Evolutionary conservation across 192 early-diverging fungal genomes (phyloP).

Genomic region (Entophlyctis luteolus): DNA sequence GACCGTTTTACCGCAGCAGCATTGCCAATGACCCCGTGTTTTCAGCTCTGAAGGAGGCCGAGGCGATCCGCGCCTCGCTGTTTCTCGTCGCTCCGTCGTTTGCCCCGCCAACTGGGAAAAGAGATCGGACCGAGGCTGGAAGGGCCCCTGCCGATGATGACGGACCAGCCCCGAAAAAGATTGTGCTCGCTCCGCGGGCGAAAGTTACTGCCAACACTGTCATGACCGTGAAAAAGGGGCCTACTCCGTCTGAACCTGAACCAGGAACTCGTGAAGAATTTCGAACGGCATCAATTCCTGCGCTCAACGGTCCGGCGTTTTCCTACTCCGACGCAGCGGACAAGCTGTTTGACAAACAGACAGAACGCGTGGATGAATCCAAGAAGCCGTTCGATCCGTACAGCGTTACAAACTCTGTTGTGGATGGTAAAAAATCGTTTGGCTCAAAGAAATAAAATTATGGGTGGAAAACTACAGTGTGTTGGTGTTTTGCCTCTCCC

Average conservation of each 20-base stretch:
- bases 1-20: not conserved
- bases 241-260: not conserved
- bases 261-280: not conserved
- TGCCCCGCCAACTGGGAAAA: not conserved
- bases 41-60: not conserved
- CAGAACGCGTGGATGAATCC: no score
- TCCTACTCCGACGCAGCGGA: no score
- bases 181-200: not conserved
- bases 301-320: no score
- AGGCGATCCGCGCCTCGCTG: not conserved
- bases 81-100: conserved; percentile 8
- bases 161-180: not conserved
- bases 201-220: not conserved
- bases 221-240: not conserved
- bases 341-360: no score
- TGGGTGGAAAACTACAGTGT: no score
- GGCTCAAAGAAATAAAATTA: no score
- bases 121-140: not conserved
- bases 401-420: no score
- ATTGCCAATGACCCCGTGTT: not conserved
- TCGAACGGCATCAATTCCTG: not conserved
- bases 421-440: no score
- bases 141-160: not conserved
- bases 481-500: no score
- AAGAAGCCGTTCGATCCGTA: no score